Percentiles rank a stretch among this genome's conserved stretches.
phyloP scores from a whole-genome alignment of 768 basidiomycete genomes.

The Imleria badia region DNA sequence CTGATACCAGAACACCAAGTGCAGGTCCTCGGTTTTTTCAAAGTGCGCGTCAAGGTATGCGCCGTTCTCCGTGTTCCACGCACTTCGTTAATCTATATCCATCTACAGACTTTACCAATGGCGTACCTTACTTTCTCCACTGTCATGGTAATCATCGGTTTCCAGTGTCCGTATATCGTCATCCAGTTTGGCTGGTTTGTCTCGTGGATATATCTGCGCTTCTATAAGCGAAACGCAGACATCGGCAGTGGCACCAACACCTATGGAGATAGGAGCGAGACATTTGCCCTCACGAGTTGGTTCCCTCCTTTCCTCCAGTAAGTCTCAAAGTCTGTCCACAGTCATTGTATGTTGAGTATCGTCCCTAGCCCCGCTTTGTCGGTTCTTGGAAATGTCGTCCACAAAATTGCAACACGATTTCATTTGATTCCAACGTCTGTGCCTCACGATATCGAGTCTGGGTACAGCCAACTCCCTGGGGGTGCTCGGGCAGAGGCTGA shows the following conservation, averaged over 20 bases:
- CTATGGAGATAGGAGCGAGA: slow-evolving; percentile 94
- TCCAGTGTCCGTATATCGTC: slow-evolving; percentile 87
- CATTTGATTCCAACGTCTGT: slow-evolving; percentile 68
- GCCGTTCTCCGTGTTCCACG: not conserved
- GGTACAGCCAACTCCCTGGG: slow-evolving; percentile 77
- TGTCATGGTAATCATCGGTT: slow-evolving; percentile 76
- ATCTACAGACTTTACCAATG: slow-evolving; percentile 85
- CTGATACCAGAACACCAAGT: slow-evolving; percentile 98
- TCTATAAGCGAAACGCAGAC: slow-evolving; percentile 89
- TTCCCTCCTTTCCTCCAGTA: slow-evolving; percentile 96
- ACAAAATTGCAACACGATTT: slow-evolving; percentile 64
- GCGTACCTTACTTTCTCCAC: slow-evolving; percentile 89
- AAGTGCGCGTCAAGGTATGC: slow-evolving; percentile 84
- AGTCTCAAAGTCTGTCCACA: slow-evolving; percentile 33
- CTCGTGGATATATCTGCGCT: slow-evolving; percentile 92
- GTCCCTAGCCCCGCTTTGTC: slow-evolving; percentile 65
- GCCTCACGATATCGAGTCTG: slow-evolving; percentile 65
- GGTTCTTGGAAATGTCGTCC: slow-evolving; percentile 63
- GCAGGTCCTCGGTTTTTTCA: slow-evolving; percentile 82
- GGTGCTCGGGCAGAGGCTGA: slow-evolving; percentile 96
- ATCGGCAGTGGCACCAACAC: slow-evolving; percentile 58
- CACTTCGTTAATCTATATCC: slow-evolving; percentile 1
- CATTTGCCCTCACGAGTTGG: slow-evolving; percentile 93
- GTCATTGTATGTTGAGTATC: not conserved
- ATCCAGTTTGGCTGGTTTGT: slow-evolving; percentile 99